Evolutionary conservation across 176 grass and related monocot species (phyloP).

Genomic region (Poa pratensis): DNA sequence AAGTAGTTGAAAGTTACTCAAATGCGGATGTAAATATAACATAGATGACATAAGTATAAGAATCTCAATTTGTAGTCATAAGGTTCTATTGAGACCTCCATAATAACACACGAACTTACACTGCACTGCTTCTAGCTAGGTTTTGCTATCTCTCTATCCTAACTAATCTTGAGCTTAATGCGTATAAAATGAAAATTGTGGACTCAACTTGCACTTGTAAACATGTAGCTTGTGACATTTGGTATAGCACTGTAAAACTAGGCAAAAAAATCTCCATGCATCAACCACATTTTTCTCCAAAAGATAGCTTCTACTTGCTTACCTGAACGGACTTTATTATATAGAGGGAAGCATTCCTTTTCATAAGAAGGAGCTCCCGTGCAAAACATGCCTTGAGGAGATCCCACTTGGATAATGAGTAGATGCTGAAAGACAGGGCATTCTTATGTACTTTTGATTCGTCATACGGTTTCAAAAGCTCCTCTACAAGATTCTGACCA

Average conservation of each 20-base stretch:
- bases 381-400: conserved; percentile 73
- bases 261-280: neutral
- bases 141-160: neutral
- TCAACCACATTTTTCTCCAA: neutral
- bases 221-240: neutral
- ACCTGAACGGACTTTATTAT: conserved; percentile 62
- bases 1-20: neutral
- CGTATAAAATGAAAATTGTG: neutral
- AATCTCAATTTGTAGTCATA: neutral
- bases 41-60: neutral
- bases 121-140: neutral
- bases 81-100: neutral
- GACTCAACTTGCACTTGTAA: neutral
- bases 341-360: conserved; percentile 70
- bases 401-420: conserved; percentile 69
- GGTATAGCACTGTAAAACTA: neutral
- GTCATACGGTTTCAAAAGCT: conserved; percentile 55
- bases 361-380: conserved; percentile 78
- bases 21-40: neutral
- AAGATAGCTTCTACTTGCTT: neutral
- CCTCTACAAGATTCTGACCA: conserved; percentile 47
- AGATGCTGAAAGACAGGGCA: conserved; percentile 63
- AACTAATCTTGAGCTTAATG: neutral
- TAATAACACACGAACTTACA: neutral
- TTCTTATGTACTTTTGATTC: conserved; percentile 48